These are phyloP conservation scores for Phytophthora tentaculata DNA, from an alignment of 352 stramenopile species.

Conservation along the genomic window DNA sequence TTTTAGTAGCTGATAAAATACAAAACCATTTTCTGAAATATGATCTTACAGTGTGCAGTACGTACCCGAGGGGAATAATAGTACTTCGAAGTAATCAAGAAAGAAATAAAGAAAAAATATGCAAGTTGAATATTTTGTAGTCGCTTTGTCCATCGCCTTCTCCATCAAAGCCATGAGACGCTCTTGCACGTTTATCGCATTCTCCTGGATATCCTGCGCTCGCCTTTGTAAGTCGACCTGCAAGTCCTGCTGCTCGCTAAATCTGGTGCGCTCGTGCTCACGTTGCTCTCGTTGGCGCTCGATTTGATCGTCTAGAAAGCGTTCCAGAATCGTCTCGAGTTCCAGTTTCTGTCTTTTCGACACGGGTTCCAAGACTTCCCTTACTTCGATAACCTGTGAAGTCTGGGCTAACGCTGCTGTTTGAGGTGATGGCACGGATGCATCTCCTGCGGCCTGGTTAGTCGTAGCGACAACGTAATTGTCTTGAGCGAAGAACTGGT, in stretches of 20 bases:
- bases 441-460: too few relatives aligned
- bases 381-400: not conserved
- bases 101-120: too few relatives aligned
- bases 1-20: too few relatives aligned
- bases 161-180: constrained; percentile 37
- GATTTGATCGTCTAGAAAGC: constrained; percentile 26
- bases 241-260: constrained; percentile 25
- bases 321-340: constrained; percentile 25
- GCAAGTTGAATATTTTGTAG: too few relatives aligned
- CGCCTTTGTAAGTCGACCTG: constrained; percentile 33
- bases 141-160: constrained; percentile 37
- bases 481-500: not conserved
- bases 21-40: too few relatives aligned
- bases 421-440: not conserved
- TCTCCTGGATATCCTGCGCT: constrained; percentile 35
- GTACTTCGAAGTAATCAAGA: not conserved
- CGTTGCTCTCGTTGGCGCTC: constrained; percentile 19
- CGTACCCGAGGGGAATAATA: too few relatives aligned
- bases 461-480: too few relatives aligned
- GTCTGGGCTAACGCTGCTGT: not conserved
- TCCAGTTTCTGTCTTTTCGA: constrained; percentile 26
- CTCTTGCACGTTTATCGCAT: constrained; percentile 34
- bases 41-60: too few relatives aligned
- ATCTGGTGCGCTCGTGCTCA: constrained; percentile 11
- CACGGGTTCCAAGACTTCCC: constrained; percentile 1